Conservation (phyloP, 2,329 filamentous ascomycete species). For the Sarocladium kiliense region DNA sequence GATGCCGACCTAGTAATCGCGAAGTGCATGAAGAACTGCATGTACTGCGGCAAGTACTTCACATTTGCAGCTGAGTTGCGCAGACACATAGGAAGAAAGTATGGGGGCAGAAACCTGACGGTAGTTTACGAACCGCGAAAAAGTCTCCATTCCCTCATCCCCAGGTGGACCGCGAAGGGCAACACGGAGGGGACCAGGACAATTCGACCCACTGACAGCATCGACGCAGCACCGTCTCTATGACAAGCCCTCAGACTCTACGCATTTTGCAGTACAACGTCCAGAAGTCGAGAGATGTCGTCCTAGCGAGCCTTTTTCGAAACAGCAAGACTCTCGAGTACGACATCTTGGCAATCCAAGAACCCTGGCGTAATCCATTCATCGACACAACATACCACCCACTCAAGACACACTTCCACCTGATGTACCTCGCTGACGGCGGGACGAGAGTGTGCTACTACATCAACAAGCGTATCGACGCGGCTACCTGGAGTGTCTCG, state of each 20-base stretch:
- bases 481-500: no score
- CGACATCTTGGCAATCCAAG: no score
- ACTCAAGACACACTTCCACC: not conserved
- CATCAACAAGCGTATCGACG: no score
- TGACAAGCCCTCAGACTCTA: not conserved
- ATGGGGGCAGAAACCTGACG: not conserved
- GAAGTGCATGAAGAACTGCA: no score
- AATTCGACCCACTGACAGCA: not conserved
- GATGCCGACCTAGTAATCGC: conserved; percentile 17
- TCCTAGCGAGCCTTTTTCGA: not conserved
- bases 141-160: not conserved
- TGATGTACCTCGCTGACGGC: not conserved
- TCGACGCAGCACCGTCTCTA: not conserved
- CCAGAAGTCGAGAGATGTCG: not conserved
- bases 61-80: not conserved
- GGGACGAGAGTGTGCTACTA: no score
- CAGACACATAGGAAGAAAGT: not conserved
- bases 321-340: not conserved
- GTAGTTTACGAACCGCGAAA: not conserved
- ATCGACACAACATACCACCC: not conserved
- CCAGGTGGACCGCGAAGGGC: not conserved
- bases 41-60: conserved; percentile 16
- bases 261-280: not conserved
- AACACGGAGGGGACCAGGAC: not conserved
- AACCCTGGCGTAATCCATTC: no score